Conservation (phyloP, 2,329 filamentous ascomycete genomes). For the Neonectria neomacrospora region DNA sequence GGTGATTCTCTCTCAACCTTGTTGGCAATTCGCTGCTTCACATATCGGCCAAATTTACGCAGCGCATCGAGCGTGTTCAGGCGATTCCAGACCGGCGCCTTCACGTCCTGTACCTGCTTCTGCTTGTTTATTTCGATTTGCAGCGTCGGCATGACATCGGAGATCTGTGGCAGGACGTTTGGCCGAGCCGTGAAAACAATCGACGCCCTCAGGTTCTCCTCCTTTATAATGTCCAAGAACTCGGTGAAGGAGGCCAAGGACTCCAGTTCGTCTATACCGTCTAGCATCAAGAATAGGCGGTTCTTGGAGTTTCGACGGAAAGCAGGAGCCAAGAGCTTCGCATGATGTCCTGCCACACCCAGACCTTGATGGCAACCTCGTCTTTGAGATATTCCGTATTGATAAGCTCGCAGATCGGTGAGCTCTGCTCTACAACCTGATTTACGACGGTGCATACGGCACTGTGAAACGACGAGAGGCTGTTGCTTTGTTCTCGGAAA, state of each 20-base stretch:
- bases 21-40: constrained; percentile 45
- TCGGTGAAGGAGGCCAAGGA: constrained; percentile 30
- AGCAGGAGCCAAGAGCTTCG: constrained; percentile 39
- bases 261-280: constrained; percentile 48
- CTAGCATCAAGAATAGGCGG: constrained; percentile 45
- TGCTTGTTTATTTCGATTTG: constrained; percentile 40
- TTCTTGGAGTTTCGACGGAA: constrained; percentile 38
- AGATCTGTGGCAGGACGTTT: constrained; percentile 15
- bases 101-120: constrained; percentile 45
- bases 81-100: constrained; percentile 41
- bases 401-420: constrained; percentile 45
- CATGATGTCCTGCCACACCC: constrained; percentile 33
- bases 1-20: constrained; percentile 46
- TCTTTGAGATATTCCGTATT: constrained; percentile 43
- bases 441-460: constrained; percentile 44
- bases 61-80: constrained; percentile 42
- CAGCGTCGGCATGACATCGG: constrained; percentile 17
- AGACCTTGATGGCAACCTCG: constrained; percentile 25
- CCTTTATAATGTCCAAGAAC: constrained; percentile 40
- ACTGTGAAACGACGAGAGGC: constrained; percentile 36
- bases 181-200: constrained; percentile 43
- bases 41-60: constrained; percentile 43
- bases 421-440: constrained; percentile 47
- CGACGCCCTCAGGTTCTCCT: constrained; percentile 41
- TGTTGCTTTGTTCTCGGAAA: constrained; percentile 49